These are phyloP conservation scores for Adansonia madagascariensis DNA, from an alignment of 441 rosid species.

Conservation along the genomic window DNA sequence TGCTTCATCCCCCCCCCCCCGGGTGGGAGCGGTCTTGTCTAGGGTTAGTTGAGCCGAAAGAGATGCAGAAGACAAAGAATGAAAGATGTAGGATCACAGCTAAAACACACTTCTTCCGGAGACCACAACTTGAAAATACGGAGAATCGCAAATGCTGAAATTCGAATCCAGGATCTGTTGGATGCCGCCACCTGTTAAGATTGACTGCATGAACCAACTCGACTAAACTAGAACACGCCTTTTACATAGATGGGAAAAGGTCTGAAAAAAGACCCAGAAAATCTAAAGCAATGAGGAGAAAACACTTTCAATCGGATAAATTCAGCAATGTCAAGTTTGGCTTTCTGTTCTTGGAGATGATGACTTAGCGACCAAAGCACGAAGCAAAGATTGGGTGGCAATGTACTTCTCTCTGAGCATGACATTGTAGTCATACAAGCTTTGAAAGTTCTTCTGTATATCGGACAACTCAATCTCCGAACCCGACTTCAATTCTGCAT, in stretches of 20 bases:
- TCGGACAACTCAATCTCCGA: conserved; percentile 62
- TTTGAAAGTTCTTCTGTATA: conserved; percentile 62
- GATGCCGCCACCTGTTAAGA: background rate
- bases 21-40: too few species aligned
- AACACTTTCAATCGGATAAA: background rate
- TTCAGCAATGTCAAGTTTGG: conserved; percentile 25
- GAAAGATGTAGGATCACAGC: background rate
- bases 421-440: conserved; percentile 71
- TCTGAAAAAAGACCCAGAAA: background rate
- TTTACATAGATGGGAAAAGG: background rate
- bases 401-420: conserved; percentile 70
- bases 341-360: conserved; percentile 32
- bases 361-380: conserved; percentile 49
- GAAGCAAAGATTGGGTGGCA: conserved; percentile 63
- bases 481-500: conserved; percentile 63
- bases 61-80: background rate
- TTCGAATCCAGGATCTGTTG: background rate
- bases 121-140: too few species aligned
- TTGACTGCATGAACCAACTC: background rate
- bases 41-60: conserved; percentile 2
- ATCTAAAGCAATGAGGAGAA: background rate
- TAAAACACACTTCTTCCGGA: background rate
- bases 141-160: background rate
- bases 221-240: background rate
- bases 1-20: too few species aligned